Evolutionary conservation across 495 filamentous ascomycete species (phyloP), one percentile per base, ranked within the genome.

Genomic region (Polyplosphaeria fusca): DNA sequence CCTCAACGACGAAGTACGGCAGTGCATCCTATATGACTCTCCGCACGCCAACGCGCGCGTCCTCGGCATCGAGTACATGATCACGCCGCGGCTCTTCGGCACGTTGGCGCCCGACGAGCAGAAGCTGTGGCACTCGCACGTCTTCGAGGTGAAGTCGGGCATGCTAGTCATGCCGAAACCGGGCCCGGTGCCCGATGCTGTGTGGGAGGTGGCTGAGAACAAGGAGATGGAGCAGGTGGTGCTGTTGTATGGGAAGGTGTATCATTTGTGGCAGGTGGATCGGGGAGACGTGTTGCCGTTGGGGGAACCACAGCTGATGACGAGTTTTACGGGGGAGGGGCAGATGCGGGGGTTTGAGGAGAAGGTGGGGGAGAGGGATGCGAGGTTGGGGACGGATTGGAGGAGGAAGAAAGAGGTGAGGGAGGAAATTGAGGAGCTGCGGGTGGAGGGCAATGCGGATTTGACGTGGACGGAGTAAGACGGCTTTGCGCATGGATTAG

Each of bases 21-120:
- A 91, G 76, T 96, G 92, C 65, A 78, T 96, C 35, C 81, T 96
- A 46, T 95, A 95, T 76, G 88, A 92, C 70, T 77, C 78, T 0
- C 73, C 82, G 0, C 70, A 71, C 0, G 72, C 79, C 16, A 82
- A 82, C 41, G 89, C 90, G 7, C 77, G 85, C 2, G 75, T 95
- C 12, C 84, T 95, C 57, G 90, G 91, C 32, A 76, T 96, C 30
- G 92, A 96, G 71, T 96, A 96, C 76, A 93, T 96, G 90, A 86
- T 96, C 65, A 82, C 82, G 2, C 82, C 83, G 0, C 71, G 73
- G 2, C 74, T 95, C 1, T 95, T 83, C 74, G 70, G 74, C 9
- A 83, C 79, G 0, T 82, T 96, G 0, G 74, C 79, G 5, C 4
- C 66, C 0, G 77, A 80, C 9, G 91, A 96, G 71, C 80, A 83